Percentiles rank a stretch among this genome's conserved stretches.
Conservation (phyloP, 148 eudicot genomes). For the Fagopyrum homotropicum region DNA sequence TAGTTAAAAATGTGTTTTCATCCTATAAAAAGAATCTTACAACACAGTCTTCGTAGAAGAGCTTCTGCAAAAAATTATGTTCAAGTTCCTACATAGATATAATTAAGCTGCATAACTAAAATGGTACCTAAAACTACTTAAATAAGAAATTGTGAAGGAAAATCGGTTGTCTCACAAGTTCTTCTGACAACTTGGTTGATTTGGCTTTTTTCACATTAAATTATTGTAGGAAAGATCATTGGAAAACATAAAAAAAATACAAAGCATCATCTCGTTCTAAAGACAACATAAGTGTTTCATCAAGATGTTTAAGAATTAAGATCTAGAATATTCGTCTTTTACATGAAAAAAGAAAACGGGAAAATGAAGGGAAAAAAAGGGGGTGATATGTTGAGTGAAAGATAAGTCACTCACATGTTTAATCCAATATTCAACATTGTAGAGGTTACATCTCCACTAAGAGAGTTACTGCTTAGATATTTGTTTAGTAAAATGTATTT, state of each 20-base stretch:
- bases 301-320: neutral
- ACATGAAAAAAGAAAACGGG: neutral
- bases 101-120: neutral
- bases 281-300: neutral
- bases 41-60: slow-evolving; percentile 28
- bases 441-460: slow-evolving; percentile 51
- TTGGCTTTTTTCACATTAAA: slow-evolving; percentile 57
- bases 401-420: slow-evolving; percentile 39
- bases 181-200: slow-evolving; percentile 42
- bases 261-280: neutral
- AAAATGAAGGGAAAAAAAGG: neutral
- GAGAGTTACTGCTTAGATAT: slow-evolving; percentile 55
- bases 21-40: slow-evolving; percentile 31
- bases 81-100: slow-evolving; percentile 34
- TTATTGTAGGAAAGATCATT: slow-evolving; percentile 83
- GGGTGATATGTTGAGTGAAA: neutral
- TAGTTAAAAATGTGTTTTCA: neutral
- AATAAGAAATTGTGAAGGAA: neutral
- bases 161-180: slow-evolving; percentile 26
- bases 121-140: neutral
- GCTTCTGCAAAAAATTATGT: slow-evolving; percentile 61
- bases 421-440: slow-evolving; percentile 55
- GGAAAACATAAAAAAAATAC: slow-evolving; percentile 15
- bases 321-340: neutral
- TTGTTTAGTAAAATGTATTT: slow-evolving; percentile 21